Base-by-base conservation (phyloP, 176 grass and related monocot genomes). In the Themeda triandra region DNA sequence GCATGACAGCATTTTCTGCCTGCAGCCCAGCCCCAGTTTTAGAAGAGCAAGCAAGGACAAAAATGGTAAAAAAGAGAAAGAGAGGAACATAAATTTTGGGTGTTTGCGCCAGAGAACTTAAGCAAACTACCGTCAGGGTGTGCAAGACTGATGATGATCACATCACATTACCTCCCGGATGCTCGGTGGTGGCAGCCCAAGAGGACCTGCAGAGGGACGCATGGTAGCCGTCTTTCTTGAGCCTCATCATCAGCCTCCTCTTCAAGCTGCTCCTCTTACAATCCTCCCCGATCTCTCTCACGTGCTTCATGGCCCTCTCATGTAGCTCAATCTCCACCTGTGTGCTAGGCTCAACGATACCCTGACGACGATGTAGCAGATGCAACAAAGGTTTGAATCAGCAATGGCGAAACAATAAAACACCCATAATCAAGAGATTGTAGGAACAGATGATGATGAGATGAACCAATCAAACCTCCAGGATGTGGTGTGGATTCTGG, bases 181-280 rank as follows among this genome's bases (percentile, higher is more conserved):
- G 88, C 27, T 94, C 73, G 21, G 65, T 53, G 71, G 84, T 92
- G 48, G 92, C 68, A 56, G 53, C 87, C 92, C 92, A 92, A 17
- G 92, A 94, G 51, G 90, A 92, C 81, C 48, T 85, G 85, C 87
- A 89, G 68, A 94, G 87, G 10, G 90, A 94, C 0, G 90, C 92
- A 28, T 92, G 84, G 8, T 92, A 94, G 54, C 92, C 92, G 54
- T 94, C 89, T 45, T 87, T 94, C 73, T 82, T 90, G 9, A 94
- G 84, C 69, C 75, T 85, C 90, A 88, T 82, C 90, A 94, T 82
- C 14, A 94, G 82, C 84, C 87, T 86, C 87, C 72, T 90, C 77
- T 92, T 87, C 67, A 92, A 79, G 36, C 74, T 90, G 73, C 76
- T 80, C 59, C 64, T 84, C 76, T 66, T 79, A 54, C 46, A 78